These are phyloP conservation scores for Trichoderma gracile DNA, from an alignment of 2,329 filamentous ascomycete genomes.

Conservation along the genomic window DNA sequence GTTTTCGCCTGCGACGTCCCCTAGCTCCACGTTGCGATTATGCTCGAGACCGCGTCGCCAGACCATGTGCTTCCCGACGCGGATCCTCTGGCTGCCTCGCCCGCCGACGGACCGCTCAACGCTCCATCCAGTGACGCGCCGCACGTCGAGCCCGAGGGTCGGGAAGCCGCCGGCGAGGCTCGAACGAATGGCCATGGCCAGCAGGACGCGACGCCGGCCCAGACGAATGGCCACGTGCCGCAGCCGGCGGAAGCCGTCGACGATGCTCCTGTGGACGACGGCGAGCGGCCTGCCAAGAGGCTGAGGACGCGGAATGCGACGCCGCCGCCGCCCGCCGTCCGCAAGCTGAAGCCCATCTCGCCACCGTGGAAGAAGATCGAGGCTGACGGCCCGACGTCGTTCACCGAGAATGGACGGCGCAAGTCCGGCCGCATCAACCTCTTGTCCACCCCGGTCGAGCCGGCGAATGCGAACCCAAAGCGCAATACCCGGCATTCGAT, in stretches of 20 bases:
- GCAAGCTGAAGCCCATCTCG: slow-evolving; percentile 59
- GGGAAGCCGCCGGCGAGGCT: slow-evolving; percentile 25
- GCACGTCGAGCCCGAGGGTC: slow-evolving; percentile 27
- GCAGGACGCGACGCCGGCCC: slow-evolving; percentile 31
- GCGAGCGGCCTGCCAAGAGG: slow-evolving; percentile 63
- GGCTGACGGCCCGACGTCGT: slow-evolving; percentile 84
- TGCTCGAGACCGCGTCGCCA: slow-evolving; percentile 63
- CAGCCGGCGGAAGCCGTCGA: slow-evolving; percentile 19
- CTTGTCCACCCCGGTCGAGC: slow-evolving; percentile 55
- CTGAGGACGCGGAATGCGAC: slow-evolving; percentile 58
- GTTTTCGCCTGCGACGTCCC: slow-evolving; percentile 51
- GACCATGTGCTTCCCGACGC: slow-evolving; percentile 42
- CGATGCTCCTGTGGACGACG: slow-evolving; percentile 34
- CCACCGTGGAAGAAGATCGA: slow-evolving; percentile 90
- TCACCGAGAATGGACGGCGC: slow-evolving; percentile 70
- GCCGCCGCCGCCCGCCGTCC: slow-evolving; percentile 43
- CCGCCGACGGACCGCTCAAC: slow-evolving; percentile 9
- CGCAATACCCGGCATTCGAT: slow-evolving; percentile 51
- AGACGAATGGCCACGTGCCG: slow-evolving; percentile 36
- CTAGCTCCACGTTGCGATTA: slow-evolving; percentile 49
- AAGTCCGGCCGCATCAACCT: slow-evolving; percentile 66
- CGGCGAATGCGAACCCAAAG: slow-evolving; percentile 52
- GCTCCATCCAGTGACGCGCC: slow-evolving; percentile 29
- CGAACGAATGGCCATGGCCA: slow-evolving; percentile 29
- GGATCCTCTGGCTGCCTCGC: slow-evolving; percentile 31